These are phyloP conservation scores for Cryptococcus hybrid DNA, from an alignment of 1,284 basidiomycete species.

Conservation along the genomic window DNA sequence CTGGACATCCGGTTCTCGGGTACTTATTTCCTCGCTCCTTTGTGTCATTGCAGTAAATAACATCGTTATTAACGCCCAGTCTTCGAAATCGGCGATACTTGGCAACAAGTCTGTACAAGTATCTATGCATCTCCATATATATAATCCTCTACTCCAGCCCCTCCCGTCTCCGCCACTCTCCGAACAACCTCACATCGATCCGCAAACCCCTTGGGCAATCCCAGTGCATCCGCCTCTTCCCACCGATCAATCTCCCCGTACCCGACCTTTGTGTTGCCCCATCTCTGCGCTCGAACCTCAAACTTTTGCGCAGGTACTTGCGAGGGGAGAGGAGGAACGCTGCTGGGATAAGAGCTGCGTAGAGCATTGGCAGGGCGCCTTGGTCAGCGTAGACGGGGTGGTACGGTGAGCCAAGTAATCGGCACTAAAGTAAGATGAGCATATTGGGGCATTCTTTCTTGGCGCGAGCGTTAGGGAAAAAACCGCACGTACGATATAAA, in stretches of 20 bases:
- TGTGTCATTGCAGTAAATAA: no score
- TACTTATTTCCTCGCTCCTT: no score
- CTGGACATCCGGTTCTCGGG: no score
- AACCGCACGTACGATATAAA: slow-evolving; percentile 64
- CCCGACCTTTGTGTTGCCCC: slow-evolving; percentile 24
- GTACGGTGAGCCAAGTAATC: slow-evolving; percentile 38
- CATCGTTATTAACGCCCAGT: no score
- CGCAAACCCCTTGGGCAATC: slow-evolving; percentile 22
- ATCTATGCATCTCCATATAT: no score
- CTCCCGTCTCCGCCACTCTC: slow-evolving; percentile 25
- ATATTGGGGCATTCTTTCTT: not conserved
- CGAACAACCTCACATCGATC: slow-evolving; percentile 32
- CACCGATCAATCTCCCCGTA: slow-evolving; percentile 42
- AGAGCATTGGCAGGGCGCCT: slow-evolving; percentile 37
- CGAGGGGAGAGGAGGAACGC: slow-evolving; percentile 23
- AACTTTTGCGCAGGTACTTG: slow-evolving; percentile 35
- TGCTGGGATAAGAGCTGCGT: slow-evolving; percentile 34
- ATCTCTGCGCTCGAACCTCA: slow-evolving; percentile 21
- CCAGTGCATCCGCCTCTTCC: slow-evolving; percentile 27
- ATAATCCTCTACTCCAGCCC: slow-evolving; percentile 7
- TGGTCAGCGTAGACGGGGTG: slow-evolving; percentile 37
- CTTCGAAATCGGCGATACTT: no score
- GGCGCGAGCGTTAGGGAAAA: not conserved
- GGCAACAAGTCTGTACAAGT: no score
- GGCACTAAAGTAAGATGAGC: slow-evolving; percentile 12